A percentile compares a stretch with the other conserved stretches of the same genome.
These are phyloP conservation scores for Rhizopus arrhizus DNA, from an alignment of 371 early-diverging fungal species.

Conservation along the genomic window DNA sequence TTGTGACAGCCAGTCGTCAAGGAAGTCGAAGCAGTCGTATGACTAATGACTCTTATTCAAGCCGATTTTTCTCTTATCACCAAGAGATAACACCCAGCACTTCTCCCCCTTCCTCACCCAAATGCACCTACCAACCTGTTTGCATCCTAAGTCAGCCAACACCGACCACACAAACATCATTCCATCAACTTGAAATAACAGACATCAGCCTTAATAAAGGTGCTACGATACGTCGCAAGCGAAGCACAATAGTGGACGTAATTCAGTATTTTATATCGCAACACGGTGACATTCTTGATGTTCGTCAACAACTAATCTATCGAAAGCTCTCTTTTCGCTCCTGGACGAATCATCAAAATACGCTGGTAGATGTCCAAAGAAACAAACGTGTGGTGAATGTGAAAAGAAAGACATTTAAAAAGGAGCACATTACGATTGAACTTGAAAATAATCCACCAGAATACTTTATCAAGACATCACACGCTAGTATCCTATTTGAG, in stretches of 20 bases:
- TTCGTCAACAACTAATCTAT: not conserved
- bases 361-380: not conserved
- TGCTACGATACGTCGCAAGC: not conserved
- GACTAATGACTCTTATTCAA: constrained; percentile 20
- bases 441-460: constrained; percentile 3
- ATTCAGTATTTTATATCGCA: not conserved
- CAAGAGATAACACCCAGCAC: constrained; percentile 17
- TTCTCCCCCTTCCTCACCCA: constrained; percentile 21
- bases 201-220: not conserved
- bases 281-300: not conserved
- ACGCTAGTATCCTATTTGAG: constrained; percentile 40
- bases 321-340: not conserved
- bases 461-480: constrained; percentile 35
- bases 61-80: constrained; percentile 16
- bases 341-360: constrained; percentile 1
- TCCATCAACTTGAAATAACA: not conserved
- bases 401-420: constrained; percentile 1
- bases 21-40: constrained; percentile 23
- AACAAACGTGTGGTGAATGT: not conserved
- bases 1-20: constrained; percentile 26
- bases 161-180: constrained; percentile 21
- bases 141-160: constrained; percentile 21
- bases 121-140: not conserved
- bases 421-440: not conserved
- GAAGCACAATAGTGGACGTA: not conserved